Base-by-base conservation (phyloP, 371 early-diverging fungal species). In the Catenaria anguillulae region DNA sequence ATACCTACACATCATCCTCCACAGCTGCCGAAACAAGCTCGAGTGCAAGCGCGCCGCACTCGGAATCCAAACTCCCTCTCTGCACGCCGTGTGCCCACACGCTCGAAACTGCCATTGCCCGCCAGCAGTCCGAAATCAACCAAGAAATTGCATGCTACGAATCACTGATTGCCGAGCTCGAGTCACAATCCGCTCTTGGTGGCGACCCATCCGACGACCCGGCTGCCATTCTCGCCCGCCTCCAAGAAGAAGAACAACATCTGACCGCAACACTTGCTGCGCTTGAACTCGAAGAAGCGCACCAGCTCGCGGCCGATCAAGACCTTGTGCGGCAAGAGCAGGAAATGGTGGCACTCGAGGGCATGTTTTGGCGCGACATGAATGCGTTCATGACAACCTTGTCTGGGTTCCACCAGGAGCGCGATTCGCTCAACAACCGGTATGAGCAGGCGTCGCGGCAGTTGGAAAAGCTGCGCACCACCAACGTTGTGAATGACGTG, bases 401-500 rank as follows among this genome's bases (percentile, higher is more conserved):
- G 35, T 74, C 80, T 35, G 64, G 66, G 21, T 84, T 84, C 66
- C 83, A 86, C 62, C 77, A 82, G 36, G 90, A 92, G 67, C 78
- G 87, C 45, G 89, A 89, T 62, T 82, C 87, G 33, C 71, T 90
- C 54, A 84, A 87, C 59, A 68, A 84, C 46, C 83, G 81, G 65
- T 87, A 86, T 64, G 90, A 88, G 61, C 79, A 83, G 63, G 88
- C 86, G 58, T 74, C 83, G 2, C 73, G 76, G 50, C 86, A 88
- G 65, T 79, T 92, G 29, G 89, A 89, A 35, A 76, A 81, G 63
- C 76, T 96, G 15, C 87, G 89, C 69, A 89, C 84, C 64, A 92
- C 94, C 6, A 91, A 89, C 55, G 92, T 95, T 2, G 90, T 84
- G 73, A 91, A 92, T 67, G 96, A 95, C 68, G 82, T 90, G 0